phyloP scores from a whole-genome alignment of 768 basidiomycete species.

The Boletus rubescentipes region DNA sequence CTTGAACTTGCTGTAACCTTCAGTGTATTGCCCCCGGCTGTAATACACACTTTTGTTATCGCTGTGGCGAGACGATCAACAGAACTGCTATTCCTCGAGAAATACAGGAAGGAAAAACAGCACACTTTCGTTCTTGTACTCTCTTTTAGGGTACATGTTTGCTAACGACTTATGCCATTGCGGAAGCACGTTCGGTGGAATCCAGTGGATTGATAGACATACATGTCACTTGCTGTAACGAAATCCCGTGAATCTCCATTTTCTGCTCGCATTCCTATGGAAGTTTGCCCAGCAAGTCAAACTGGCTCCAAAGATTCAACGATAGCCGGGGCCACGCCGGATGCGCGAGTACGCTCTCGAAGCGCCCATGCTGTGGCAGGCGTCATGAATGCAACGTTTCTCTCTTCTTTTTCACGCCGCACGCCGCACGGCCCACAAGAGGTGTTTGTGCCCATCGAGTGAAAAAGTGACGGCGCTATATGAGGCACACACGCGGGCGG shows the following conservation, averaged over 20 bases:
- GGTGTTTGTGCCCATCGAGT: constrained; percentile 5
- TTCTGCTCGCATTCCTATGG: neutral
- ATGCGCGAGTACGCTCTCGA: neutral
- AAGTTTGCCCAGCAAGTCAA: too few relatives aligned
- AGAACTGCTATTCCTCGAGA: constrained; percentile 35
- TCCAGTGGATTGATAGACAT: neutral
- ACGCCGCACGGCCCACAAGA: neutral
- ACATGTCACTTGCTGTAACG: neutral
- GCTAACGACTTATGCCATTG: too few relatives aligned
- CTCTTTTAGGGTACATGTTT: constrained; percentile 19
- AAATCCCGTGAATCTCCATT: neutral
- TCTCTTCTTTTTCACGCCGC: constrained; percentile 1
- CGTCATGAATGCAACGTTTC: constrained; percentile 20
- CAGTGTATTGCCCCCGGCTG: constrained; percentile 59
- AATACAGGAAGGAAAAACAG: constrained; percentile 30
- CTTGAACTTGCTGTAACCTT: neutral
- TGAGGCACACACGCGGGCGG: constrained; percentile 6
- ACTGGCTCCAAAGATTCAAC: too few relatives aligned
- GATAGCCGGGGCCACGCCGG: neutral
- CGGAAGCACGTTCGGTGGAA: neutral
- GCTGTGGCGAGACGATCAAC: constrained; percentile 47
- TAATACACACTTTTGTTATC: constrained; percentile 57
- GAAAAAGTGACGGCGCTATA: constrained; percentile 11
- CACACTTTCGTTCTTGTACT: constrained; percentile 34
- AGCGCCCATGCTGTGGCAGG: constrained; percentile 5